Base-by-base conservation (phyloP, 108 stramenopile genomes). In the Cyclotella kingstonii region DNA sequence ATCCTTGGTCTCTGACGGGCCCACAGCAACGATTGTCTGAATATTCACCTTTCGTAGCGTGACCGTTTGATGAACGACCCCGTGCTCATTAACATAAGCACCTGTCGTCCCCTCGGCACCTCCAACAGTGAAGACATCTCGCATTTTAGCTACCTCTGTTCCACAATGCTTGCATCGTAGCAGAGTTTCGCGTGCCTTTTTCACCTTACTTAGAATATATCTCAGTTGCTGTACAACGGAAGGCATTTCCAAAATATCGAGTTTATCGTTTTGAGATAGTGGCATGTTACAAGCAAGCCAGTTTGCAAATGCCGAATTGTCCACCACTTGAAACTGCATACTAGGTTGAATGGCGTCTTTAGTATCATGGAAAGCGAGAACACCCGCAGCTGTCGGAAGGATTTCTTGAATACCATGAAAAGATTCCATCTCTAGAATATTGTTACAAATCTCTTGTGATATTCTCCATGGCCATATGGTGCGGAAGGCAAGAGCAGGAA, bases 91-190 rank as follows among this genome's bases (percentile, higher is more conserved):
- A 11, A 93, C 87, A 55, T 93, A 93, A 26, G 53, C 48, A 8
- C 85, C 87, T 7, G 80, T 88, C 0, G 88, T 84, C 6, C 91
- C 88, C 23, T 88, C 89, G 5, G 86, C 84, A 30, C 85, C 85
- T 6, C 69, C 75, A 38, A 90, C 78, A 5, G 86, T 66, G 68
- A 93, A 90, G 5, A 93, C 57, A 36, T 73, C 30, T 7, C 46
- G 30, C 18, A 78, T 77, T 30, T 34, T 39, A 10, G 86, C 60
- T 12, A 88, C 35, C 11, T 39, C 34, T 2, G 56, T 29, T 4
- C 66, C 58, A 59, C 91, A 93, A n/a, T 63, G 34, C 29, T 71
- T 66, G 52, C 91, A 93, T 38, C 71, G 60, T 30, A 88, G 36
- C 21, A 60, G 17, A n/a, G 79, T 31, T 22, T 63, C 52, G 43